Conservation (phyloP, 164 flowering plant genomes). For the Tetrastigma voinierianum region DNA sequence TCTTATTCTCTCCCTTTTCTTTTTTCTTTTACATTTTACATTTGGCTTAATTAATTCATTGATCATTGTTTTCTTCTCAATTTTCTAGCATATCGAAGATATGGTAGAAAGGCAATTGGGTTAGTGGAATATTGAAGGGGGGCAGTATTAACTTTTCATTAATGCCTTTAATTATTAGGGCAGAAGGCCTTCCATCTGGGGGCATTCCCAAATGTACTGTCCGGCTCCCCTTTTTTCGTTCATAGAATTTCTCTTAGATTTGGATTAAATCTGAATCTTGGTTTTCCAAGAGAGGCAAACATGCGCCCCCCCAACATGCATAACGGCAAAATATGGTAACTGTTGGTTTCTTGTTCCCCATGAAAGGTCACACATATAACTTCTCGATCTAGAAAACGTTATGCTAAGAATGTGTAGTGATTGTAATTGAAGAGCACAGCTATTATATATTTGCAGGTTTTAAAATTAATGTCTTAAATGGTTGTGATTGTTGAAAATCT, state of each 20-base stretch:
- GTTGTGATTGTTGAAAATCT: neutral
- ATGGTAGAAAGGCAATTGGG: too few species aligned
- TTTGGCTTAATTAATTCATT: neutral
- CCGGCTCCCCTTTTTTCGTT: neutral
- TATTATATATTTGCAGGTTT: too few species aligned
- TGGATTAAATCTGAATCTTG: neutral
- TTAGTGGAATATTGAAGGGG: neutral
- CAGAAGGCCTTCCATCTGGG: neutral
- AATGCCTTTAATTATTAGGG: neutral
- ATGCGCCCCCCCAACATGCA: neutral
- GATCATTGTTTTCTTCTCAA: neutral
- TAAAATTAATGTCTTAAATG: too few species aligned
- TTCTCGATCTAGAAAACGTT: too few species aligned
- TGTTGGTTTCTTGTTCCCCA: neutral
- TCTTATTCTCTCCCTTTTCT: neutral
- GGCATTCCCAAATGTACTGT: neutral
- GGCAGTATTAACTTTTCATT: neutral
- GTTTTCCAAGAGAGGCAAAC: slow-evolving; percentile 2
- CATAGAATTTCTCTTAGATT: neutral
- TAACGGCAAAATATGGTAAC: neutral
- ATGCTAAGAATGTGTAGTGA: too few species aligned
- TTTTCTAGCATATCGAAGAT: too few species aligned
- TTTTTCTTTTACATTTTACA: neutral
- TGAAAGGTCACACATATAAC: neutral
- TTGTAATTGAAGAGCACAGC: too few species aligned